Conservation (phyloP, 148 eudicot genomes). For the Rhododendron mucronatum region DNA sequence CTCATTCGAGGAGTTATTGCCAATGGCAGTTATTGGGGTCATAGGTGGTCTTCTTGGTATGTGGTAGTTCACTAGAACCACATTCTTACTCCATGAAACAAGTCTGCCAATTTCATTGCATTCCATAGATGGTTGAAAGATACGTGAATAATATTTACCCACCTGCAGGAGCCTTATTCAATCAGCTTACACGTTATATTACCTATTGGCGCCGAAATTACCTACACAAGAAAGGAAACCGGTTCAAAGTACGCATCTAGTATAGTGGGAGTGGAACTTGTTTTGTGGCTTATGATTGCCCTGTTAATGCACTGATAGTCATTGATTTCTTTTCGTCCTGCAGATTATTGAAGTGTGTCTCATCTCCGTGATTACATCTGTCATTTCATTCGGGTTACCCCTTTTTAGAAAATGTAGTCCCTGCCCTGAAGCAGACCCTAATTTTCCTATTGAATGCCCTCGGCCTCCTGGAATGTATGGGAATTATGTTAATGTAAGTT, state of each 20-base stretch:
- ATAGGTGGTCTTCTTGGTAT: conserved; percentile 98
- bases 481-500: conserved; percentile 91
- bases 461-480: conserved; percentile 97
- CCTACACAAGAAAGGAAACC: conserved; percentile 82
- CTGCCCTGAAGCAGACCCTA: conserved; percentile 72
- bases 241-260: conserved; percentile 65
- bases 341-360: conserved; percentile 95
- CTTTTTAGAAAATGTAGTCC: conserved; percentile 87
- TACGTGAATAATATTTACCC: neutral
- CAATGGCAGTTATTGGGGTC: conserved; percentile 97
- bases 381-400: conserved; percentile 91
- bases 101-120: neutral
- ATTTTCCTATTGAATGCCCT: conserved; percentile 72
- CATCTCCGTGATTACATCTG: conserved; percentile 78
- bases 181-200: conserved; percentile 82
- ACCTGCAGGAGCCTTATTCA: conserved; percentile 78
- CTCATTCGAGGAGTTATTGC: conserved; percentile 88
- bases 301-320: conserved; percentile 2
- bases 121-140: neutral
- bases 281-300: neutral
- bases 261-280: neutral
- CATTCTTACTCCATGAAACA: conserved; percentile 1
- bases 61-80: conserved; percentile 18
- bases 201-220: conserved; percentile 91
- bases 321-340: conserved; percentile 13